Base-by-base conservation (phyloP, 2,329 filamentous ascomycete genomes). In the Lomentospora prolificans region DNA sequence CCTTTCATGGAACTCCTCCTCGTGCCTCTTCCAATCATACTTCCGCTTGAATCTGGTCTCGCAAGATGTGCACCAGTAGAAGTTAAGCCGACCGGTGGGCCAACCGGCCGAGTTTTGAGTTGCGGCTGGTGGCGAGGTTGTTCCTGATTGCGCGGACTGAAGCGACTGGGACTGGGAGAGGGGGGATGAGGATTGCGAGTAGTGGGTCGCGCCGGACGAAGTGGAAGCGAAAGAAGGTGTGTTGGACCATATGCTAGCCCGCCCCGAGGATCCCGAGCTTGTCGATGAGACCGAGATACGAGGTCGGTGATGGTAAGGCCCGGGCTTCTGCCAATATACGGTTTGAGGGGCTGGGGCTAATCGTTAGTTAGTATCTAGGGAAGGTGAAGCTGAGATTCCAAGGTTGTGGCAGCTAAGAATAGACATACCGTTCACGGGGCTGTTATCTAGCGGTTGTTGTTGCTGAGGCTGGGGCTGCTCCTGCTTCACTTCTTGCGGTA, bases 21-120 rank as follows among this genome's bases (percentile, higher is more conserved):
- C 82, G 66, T 87, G 84, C 30, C 81, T 77, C 67, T 85, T 85
- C 84, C 80, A 87, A 66, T 86, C 82, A 60, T 84, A 83, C 64
- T 85, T 85, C 60, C 81, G 77, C 70, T 83, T 82, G 64, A 86
- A 83, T 50, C 80, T 82, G 51, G 83, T 84, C 65, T 85, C 81
- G 66, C 75, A 80, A 17, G 75, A 77, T 3, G 77, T 80, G 63
- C 77, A 80, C 76, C 76, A 80, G 65, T 79, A 80, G 27, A 77
- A 74, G 59, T 78, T 77, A 50, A 70, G 70, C 62, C 59, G 51
- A 27, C 44, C 57, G 39, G 58, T 57, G n/a, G 59, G 54, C 59
- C 59, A 59, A 19, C 57, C 50, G 12, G 58, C 53, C 12, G 19
- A 36, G 25, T 28, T 51, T 19, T 39, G 28, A 8, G 28, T 28